Base-by-base conservation (phyloP, 805 yeast species). In the Wickerhamiella siamensis region DNA sequence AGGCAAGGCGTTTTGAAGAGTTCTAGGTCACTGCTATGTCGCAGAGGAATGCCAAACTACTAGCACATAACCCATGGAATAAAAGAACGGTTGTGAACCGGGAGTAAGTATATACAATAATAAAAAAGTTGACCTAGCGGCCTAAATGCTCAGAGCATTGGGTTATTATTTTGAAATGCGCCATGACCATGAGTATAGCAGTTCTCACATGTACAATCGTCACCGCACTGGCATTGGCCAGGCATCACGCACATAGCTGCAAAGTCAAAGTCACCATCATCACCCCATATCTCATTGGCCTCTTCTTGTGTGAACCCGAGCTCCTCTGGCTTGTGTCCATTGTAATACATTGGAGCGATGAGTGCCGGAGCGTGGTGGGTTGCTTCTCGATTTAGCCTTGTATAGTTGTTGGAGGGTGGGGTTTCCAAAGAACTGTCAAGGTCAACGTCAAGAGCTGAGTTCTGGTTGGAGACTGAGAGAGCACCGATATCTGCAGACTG, bases 171-270 rank as follows among this genome's bases (percentile, higher is more conserved):
- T n/a, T 24, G 29, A 12, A 32, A 17, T 8, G 14, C 14, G 18
- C 16, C 33, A 12, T 6, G 33, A 22, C 16, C 20, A 31, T 51
- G 56, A 18, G 52, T 57, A 27, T 44, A 48, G 40, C 66, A 62
- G 31, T 61, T 63, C 8, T 52, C 55, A 41, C 66, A 62, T 21
- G 47, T 43, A 39, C 66, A 62, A 18, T 42, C 47, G 9, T 57
- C 62, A 3, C 63, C 65, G 40, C 66, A 62, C 16, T 56, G 51
- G 39, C 66, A 62, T 40, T 58, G 57, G 16, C 65, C 64, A 0
- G 64, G 65, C 31, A 62, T 48, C 5, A 58, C 59, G 39, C 66
- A 62, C 15, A 55, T 49, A 15, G 65, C 55, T 1, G 64, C 57
- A 43, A 48, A 60, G 33, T 54, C 51, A 26, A 60, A 41, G 40